phyloP scores from a whole-genome alignment of 208 protist genomes.

The Kentomonas sorsogonicus region DNA sequence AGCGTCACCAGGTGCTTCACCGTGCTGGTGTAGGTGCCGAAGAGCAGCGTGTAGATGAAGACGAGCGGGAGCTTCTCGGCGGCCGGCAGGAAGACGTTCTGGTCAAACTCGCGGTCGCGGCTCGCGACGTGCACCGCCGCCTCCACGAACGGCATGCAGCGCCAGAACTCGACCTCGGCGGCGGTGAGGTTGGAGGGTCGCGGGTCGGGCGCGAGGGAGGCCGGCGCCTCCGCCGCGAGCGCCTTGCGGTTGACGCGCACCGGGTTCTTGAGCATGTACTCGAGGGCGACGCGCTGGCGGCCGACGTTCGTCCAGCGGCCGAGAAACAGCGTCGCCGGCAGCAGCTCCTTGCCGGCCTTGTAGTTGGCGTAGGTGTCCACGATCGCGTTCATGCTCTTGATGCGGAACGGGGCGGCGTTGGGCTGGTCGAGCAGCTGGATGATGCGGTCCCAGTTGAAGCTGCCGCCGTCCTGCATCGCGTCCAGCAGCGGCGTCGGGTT shows the following conservation, averaged over 20 bases:
- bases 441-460: conserved; percentile 73
- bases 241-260: conserved; percentile 72
- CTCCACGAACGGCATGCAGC: conserved; percentile 72
- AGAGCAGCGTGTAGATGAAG: conserved; percentile 67
- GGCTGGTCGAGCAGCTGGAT: conserved; percentile 73
- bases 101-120: conserved; percentile 72
- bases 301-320: conserved; percentile 69
- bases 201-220: conserved; percentile 42
- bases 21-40: conserved; percentile 58
- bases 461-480: conserved; percentile 45
- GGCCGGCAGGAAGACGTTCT: conserved; percentile 56
- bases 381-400: conserved; percentile 78
- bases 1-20: conserved; percentile 75
- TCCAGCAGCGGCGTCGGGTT: conserved; percentile 73
- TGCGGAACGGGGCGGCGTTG: conserved; percentile 45
- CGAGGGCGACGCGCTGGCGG: conserved; percentile 64
- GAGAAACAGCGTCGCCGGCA: conserved; percentile 70
- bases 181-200: conserved; percentile 33
- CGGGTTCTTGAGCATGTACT: conserved; percentile 81
- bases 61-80: conserved; percentile 63
- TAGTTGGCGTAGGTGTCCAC: conserved; percentile 84
- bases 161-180: conserved; percentile 70
- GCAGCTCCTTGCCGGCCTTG: conserved; percentile 62
- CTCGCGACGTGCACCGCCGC: conserved; percentile 78
- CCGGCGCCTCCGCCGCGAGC: conserved; percentile 42